phyloP scores from a whole-genome alignment of 305 asterid genomes.

The Solanum hybrid region DNA sequence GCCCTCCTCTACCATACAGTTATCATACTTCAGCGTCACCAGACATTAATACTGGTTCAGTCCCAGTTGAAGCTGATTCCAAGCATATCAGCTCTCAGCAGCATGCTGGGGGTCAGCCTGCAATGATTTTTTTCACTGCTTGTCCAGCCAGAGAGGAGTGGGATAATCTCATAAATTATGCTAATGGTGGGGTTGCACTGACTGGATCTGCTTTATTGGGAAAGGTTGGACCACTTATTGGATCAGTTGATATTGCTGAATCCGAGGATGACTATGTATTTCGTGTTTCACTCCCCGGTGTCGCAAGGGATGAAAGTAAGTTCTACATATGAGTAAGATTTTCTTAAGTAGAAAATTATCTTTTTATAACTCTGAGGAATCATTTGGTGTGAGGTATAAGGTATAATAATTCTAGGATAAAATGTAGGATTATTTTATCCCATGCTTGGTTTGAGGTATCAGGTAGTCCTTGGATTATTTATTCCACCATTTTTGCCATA shows the following conservation, averaged over 20 bases:
- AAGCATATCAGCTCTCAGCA: not conserved
- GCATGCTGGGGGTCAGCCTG: constrained; percentile 41
- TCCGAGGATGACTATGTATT: constrained; percentile 31
- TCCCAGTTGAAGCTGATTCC: not conserved
- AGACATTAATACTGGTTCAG: not conserved
- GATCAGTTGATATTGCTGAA: constrained; percentile 32
- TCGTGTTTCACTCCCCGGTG: constrained; percentile 47
- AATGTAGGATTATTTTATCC: not conserved
- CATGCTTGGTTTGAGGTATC: not conserved
- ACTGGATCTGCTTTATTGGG: constrained; percentile 35
- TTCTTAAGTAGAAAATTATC: not conserved
- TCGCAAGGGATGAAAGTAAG: constrained; percentile 29
- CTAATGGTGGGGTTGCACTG: constrained; percentile 24
- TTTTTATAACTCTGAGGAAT: not conserved
- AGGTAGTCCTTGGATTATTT: not conserved
- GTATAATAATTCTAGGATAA: not conserved
- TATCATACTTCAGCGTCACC: not conserved
- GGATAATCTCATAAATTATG: constrained; percentile 22
- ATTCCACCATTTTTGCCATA: not conserved
- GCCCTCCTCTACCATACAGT: constrained; percentile 3
- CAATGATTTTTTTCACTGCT: constrained; percentile 27
- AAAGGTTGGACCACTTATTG: constrained; percentile 29
- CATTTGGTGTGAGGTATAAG: not conserved
- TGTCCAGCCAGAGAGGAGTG: constrained; percentile 28
- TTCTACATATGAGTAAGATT: not conserved